Conservation (phyloP, 257 asterid genomes). For the Marsdenia floribunda region DNA sequence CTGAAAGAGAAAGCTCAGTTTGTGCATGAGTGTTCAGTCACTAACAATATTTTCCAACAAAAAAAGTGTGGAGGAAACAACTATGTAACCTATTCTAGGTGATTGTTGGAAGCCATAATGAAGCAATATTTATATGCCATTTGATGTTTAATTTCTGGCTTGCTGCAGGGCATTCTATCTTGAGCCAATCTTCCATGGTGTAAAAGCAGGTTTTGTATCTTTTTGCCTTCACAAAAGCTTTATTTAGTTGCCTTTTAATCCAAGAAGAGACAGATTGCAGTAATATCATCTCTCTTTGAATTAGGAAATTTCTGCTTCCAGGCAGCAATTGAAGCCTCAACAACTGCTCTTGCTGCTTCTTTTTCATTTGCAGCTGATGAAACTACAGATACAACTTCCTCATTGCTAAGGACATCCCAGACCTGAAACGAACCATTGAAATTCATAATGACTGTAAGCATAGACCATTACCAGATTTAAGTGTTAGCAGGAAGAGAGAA, state of each 20-base stretch:
- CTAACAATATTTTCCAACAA: background rate
- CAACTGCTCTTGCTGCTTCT: conserved; percentile 64
- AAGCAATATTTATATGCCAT: background rate
- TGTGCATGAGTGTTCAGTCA: background rate
- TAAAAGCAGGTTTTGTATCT: too few relatives aligned
- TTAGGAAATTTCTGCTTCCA: conserved; percentile 62
- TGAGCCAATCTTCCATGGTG: background rate
- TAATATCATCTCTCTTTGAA: conserved; percentile 68
- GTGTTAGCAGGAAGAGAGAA: background rate
- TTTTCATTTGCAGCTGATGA: conserved; percentile 37
- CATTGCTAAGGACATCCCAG: conserved; percentile 79
- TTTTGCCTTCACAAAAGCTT: background rate
- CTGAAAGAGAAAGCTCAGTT: background rate
- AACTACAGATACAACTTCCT: conserved; percentile 48
- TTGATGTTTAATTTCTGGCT: background rate
- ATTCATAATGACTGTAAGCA: background rate
- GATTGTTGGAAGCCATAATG: background rate
- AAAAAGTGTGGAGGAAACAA: background rate
- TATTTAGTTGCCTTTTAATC: background rate
- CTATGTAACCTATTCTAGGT: background rate
- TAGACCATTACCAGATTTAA: too few relatives aligned
- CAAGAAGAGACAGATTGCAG: conserved; percentile 61
- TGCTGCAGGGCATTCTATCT: background rate
- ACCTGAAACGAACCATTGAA: conserved; percentile 34
- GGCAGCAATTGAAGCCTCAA: conserved; percentile 52